Evolutionary conservation across 805 yeast species (phyloP).

Genomic region (Metschnikowia picachoensis): DNA sequence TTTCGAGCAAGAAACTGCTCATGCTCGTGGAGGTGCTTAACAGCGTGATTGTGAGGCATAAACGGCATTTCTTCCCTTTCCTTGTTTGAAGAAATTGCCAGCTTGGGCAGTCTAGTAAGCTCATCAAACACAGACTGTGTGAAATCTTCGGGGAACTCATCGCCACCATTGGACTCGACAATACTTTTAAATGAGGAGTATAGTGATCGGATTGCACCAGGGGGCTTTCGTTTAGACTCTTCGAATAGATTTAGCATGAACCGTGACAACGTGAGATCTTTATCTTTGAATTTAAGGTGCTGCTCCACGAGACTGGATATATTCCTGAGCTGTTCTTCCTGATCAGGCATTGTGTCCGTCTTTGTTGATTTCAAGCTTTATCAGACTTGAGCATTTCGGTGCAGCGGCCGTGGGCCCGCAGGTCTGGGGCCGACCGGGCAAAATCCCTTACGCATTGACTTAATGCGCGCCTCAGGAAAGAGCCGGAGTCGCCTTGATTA

Average conservation of each 20-base stretch:
- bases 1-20: too few species aligned
- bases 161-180: slow-evolving; percentile 38
- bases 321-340: not conserved
- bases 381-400: too few species aligned
- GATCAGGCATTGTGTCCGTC: not conserved
- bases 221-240: slow-evolving; percentile 14
- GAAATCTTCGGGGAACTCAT: slow-evolving; percentile 35
- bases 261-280: slow-evolving; percentile 24
- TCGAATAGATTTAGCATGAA: slow-evolving; percentile 27
- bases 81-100: too few species aligned
- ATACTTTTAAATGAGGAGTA: slow-evolving; percentile 12
- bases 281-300: slow-evolving; percentile 13
- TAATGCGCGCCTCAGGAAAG: too few species aligned
- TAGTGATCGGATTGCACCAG: slow-evolving; percentile 4
- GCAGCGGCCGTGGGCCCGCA: too few species aligned
- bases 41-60: too few species aligned
- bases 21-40: too few species aligned
- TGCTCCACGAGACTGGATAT: slow-evolving; percentile 6
- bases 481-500: too few species aligned
- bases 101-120: slow-evolving; percentile 1
- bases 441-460: too few species aligned
- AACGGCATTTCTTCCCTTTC: too few species aligned
- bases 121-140: slow-evolving; percentile 19
- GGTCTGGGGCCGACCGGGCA: too few species aligned
- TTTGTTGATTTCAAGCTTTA: too few species aligned